Evolutionary conservation across 2,329 filamentous ascomycete genomes (phyloP), one percentile per base, ranked within the genome.

Genomic region (Microsporum audouinii): DNA sequence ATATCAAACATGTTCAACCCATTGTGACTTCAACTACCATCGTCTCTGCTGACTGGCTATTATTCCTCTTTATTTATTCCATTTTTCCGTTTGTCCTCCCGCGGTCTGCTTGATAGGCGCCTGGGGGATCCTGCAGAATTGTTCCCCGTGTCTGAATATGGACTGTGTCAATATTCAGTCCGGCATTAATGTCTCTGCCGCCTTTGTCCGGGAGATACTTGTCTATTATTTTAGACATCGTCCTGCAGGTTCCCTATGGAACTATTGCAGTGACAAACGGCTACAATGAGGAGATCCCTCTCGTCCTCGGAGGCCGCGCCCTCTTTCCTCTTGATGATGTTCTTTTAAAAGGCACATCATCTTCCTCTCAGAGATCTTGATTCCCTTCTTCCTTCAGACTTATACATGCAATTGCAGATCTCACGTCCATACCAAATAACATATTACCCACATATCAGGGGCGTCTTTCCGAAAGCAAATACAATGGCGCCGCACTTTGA

Each of bases 401-500:
- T 49, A 10, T 31, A 47, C 41, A 56, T 34, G 36, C 29, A 4
- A 27, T 55, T 29, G 31, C 60, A 58, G 10, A n/a, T 12, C 31
- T 41, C n/a, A 33, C 27, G 34, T 2, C 36, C 55, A 36, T 29
- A 36, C 17, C 39, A 43, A 43, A 1, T 23, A 47, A 3, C 33
- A 17, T 45, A 51, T 36, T 41, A 14, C 17, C 5, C 17, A n/a
- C 1, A 43, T n/a, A 43, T n/a, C 55, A 39, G 29, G 36, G 36
- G 27, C n/a, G 12, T 8, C 47, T 57, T 49, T 17, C 17, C n/a
- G 39, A 14, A 12, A 49, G 27, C 5, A 27, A 5, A 14, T 8
- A 58, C 3, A 7, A 66, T 69, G 64, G 64, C 61, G 2, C 64
- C 63, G n/a, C 49, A 62, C 56, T 81, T 81, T 70, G 75, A 85